Evolutionary conservation across 2,329 filamentous ascomycete genomes (phyloP).

Genomic region (Domatiomyces globalis): DNA sequence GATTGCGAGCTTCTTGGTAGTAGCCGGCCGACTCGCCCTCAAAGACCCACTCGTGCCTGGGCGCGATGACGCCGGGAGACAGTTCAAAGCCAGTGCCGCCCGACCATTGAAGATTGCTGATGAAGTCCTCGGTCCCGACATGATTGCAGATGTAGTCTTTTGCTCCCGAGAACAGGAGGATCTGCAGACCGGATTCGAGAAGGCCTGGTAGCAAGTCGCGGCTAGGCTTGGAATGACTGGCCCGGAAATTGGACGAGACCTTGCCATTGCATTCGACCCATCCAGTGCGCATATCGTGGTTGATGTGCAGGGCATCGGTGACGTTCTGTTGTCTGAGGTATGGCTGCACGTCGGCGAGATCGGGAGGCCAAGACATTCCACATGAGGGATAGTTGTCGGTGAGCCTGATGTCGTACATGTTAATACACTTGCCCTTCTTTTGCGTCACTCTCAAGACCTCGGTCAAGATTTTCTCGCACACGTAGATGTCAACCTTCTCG

Average conservation of each 20-base stretch:
- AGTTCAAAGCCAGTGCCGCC: slow-evolving; percentile 83
- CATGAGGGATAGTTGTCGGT: slow-evolving; percentile 68
- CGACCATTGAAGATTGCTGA: slow-evolving; percentile 83
- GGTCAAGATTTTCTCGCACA: slow-evolving; percentile 66
- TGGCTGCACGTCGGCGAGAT: slow-evolving; percentile 60
- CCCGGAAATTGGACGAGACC: slow-evolving; percentile 58
- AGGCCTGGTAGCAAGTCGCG: slow-evolving; percentile 63
- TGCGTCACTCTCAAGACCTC: slow-evolving; percentile 55
- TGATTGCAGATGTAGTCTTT: slow-evolving; percentile 97
- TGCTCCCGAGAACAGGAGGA: slow-evolving; percentile 83
- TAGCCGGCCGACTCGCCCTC: slow-evolving; percentile 77
- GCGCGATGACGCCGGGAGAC: slow-evolving; percentile 74
- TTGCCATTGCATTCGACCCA: slow-evolving; percentile 82
- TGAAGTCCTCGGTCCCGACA: slow-evolving; percentile 78
- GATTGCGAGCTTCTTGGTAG: slow-evolving; percentile 86
- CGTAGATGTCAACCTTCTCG: slow-evolving; percentile 50
- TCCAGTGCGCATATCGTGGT: slow-evolving; percentile 64
- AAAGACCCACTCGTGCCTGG: slow-evolving; percentile 87
- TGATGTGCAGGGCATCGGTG: slow-evolving; percentile 64
- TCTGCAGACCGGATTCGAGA: slow-evolving; percentile 55
- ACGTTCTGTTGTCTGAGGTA: slow-evolving; percentile 80
- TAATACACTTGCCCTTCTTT: slow-evolving; percentile 53
- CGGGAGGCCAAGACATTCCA: slow-evolving; percentile 96
- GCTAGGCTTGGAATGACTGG: slow-evolving; percentile 57
- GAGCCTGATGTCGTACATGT: slow-evolving; percentile 95